Percentiles rank a stretch among this genome's conserved stretches.
These are phyloP conservation scores for Glycine latifolia DNA, from an alignment of 306 rosid genomes.

Conservation along the genomic window DNA sequence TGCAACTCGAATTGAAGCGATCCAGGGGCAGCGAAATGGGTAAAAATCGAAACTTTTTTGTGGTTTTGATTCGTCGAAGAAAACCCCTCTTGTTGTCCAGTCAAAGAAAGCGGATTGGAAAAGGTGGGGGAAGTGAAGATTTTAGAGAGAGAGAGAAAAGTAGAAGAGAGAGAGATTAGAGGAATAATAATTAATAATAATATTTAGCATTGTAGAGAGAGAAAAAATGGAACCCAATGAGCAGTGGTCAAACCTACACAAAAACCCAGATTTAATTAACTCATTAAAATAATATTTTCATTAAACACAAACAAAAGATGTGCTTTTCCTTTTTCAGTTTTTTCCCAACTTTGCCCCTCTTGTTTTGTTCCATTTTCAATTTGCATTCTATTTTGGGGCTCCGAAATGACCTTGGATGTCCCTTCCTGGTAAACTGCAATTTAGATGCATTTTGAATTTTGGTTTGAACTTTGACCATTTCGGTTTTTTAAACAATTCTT, in stretches of 20 bases:
- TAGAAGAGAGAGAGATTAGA: slow-evolving; percentile 32
- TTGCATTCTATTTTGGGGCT: slow-evolving; percentile 10
- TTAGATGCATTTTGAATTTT: slow-evolving; percentile 13
- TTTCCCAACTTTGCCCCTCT: slow-evolving; percentile 41
- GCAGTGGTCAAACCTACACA: slow-evolving; percentile 87
- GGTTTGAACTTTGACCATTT: slow-evolving; percentile 38
- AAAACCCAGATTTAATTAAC: slow-evolving; percentile 58
- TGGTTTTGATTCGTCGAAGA: slow-evolving; percentile 59
- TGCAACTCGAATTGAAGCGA: slow-evolving; percentile 52
- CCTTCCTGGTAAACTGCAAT: background rate
- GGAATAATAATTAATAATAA: slow-evolving; percentile 19
- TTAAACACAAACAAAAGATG: slow-evolving; percentile 50
- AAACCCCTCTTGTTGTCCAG: slow-evolving; percentile 48
- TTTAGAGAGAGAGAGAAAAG: slow-evolving; percentile 51
- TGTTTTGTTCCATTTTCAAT: background rate
- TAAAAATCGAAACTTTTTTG: slow-evolving; percentile 46
- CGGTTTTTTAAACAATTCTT: background rate
- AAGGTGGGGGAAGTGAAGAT: slow-evolving; percentile 53
- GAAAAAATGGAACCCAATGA: slow-evolving; percentile 60
- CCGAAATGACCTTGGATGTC: slow-evolving; percentile 20
- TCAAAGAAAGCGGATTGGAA: slow-evolving; percentile 84
- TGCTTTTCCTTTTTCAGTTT: slow-evolving; percentile 11
- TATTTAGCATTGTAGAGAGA: slow-evolving; percentile 44
- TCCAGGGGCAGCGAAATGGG: slow-evolving; percentile 46
- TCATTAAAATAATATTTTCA: slow-evolving; percentile 50